Conservation (phyloP, 305 asterid species). For the Fraxinus greggii region DNA sequence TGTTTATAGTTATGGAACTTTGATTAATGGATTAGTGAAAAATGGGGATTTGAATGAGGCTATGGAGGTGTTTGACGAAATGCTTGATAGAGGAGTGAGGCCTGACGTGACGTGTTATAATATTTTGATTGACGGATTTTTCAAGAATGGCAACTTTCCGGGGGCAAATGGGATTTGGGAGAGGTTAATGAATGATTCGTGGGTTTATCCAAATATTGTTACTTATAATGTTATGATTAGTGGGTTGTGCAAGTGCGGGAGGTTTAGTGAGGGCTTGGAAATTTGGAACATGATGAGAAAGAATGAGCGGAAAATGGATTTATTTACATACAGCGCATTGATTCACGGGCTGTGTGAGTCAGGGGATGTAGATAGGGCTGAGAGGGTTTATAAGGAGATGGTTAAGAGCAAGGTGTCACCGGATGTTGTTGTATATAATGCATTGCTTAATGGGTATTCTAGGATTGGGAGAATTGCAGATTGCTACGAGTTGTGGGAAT, state of each 20-base stretch:
- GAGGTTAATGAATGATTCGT: conserved; percentile 50
- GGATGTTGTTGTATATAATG: conserved; percentile 67
- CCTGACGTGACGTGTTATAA: conserved; percentile 78
- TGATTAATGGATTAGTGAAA: conserved; percentile 64
- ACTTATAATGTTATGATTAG: conserved; percentile 77
- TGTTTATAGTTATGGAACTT: conserved; percentile 67
- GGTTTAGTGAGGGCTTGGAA: conserved; percentile 56
- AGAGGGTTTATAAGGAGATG: conserved; percentile 61
- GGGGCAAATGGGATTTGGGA: conserved; percentile 62
- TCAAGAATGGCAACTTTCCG: conserved; percentile 50
- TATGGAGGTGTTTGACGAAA: conserved; percentile 71
- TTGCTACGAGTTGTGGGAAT: conserved; percentile 68
- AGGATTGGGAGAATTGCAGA: conserved; percentile 41
- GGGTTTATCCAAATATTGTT: conserved; percentile 63
- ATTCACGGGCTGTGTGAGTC: conserved; percentile 75
- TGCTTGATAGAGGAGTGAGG: conserved; percentile 63
- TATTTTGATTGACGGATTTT: conserved; percentile 68
- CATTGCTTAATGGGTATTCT: conserved; percentile 68
- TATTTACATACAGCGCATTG: conserved; percentile 62
- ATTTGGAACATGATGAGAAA: conserved; percentile 70
- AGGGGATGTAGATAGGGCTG: conserved; percentile 68
- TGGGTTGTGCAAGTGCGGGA: conserved; percentile 79
- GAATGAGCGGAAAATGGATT: conserved; percentile 61
- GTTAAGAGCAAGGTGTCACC: conserved; percentile 43
- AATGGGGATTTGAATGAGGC: conserved; percentile 51